Percentiles rank a stretch among this genome's conserved stretches.
These are phyloP conservation scores for Chlorella sp. DNA, from an alignment of 139 green algal species.

Conservation along the genomic window DNA sequence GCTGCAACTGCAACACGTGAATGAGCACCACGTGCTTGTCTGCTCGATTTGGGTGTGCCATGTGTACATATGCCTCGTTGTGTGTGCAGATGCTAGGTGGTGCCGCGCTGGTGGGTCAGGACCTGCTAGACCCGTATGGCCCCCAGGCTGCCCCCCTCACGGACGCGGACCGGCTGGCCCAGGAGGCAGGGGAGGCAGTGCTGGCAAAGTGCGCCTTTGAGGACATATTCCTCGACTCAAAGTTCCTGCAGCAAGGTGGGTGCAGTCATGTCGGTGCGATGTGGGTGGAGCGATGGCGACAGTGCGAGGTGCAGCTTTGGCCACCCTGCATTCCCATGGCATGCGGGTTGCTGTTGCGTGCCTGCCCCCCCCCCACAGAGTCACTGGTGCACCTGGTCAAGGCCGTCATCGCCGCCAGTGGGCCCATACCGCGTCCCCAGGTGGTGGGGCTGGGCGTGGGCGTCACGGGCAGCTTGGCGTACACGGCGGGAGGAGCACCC, in stretches of 20 bases:
- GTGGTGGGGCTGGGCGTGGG: no score
- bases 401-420: slow-evolving; percentile 67
- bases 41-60: no score
- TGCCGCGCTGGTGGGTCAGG: no score
- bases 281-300: no score
- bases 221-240: slow-evolving; percentile 81
- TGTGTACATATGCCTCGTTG: no score
- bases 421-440: slow-evolving; percentile 32
- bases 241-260: slow-evolving; percentile 68
- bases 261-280: no score
- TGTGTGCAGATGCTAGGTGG: neutral
- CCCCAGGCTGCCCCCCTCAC: slow-evolving; percentile 3
- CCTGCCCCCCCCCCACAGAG: no score
- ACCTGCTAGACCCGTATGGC: neutral
- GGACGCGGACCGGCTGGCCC: slow-evolving; percentile 12
- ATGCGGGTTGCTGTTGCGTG: no score
- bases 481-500: neutral
- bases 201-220: slow-evolving; percentile 61
- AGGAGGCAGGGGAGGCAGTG: neutral
- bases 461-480: no score
- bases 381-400: slow-evolving; percentile 70
- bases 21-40: no score
- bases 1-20: neutral
- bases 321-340: no score
- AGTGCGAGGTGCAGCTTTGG: no score